Conservation (phyloP, 805 yeast genomes). For the Pichia insulana region DNA sequence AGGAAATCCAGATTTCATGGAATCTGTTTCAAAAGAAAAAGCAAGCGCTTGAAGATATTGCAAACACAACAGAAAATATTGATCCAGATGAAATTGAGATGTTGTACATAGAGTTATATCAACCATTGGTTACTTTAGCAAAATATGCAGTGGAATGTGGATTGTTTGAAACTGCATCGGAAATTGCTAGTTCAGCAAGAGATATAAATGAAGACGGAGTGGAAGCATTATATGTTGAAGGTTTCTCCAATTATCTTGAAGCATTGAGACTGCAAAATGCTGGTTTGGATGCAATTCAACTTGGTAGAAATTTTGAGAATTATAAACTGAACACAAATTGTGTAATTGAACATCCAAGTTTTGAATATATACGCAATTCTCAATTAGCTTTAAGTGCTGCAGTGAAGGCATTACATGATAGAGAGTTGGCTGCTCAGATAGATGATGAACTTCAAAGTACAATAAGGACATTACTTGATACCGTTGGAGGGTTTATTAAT, state of each 20-base stretch:
- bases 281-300: conserved; percentile 12
- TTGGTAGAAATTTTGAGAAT: conserved; percentile 36
- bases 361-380: conserved; percentile 26
- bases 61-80: conserved; percentile 21
- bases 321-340: conserved; percentile 20
- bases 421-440: conserved; percentile 31
- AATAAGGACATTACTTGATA: conserved; percentile 39
- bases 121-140: conserved; percentile 63
- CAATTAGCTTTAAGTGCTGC: conserved; percentile 33
- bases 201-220: conserved; percentile 79
- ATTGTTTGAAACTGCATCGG: conserved; percentile 53
- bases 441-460: conserved; percentile 55
- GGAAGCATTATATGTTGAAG: conserved; percentile 78
- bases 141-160: conserved; percentile 75
- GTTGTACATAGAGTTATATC: conserved; percentile 59
- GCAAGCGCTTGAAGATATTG: conserved; percentile 34
- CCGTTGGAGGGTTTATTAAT: conserved; percentile 48
- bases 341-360: conserved; percentile 25
- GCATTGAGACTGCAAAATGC: conserved; percentile 30
- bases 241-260: conserved; percentile 55
- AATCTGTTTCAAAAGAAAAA: conserved; percentile 49
- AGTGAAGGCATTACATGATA: conserved; percentile 27
- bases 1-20: conserved; percentile 68
- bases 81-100: conserved; percentile 34
- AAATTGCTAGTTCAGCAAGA: conserved; percentile 56